Conservation (phyloP, 2,329 filamentous ascomycete genomes). For the Chrysosporium queenslandicum region DNA sequence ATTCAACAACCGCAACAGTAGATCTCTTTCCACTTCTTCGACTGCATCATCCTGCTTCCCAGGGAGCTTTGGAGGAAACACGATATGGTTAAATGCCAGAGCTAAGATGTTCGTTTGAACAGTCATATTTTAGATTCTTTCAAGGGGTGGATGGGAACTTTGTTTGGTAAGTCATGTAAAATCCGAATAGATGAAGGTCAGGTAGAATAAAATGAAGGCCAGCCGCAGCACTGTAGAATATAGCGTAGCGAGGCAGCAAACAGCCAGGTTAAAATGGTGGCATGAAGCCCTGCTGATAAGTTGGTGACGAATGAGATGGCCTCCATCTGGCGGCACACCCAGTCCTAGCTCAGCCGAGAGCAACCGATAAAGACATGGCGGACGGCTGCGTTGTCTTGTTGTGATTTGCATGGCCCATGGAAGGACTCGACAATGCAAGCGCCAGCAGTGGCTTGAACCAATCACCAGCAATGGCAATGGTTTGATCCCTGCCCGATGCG, state of each 20-base stretch:
- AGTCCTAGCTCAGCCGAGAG: no score
- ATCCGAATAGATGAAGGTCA: no score
- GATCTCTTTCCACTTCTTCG: background rate
- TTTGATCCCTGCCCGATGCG: background rate
- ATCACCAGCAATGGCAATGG: background rate
- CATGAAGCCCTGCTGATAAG: no score
- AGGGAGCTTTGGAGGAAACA: constrained; percentile 3
- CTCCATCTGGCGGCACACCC: no score
- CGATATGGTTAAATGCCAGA: constrained; percentile 3
- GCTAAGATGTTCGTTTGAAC: background rate
- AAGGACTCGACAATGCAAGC: background rate
- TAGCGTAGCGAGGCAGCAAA: no score
- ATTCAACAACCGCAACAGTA: background rate
- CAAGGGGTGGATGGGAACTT: no score
- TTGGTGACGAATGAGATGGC: no score
- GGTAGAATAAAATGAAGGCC: no score
- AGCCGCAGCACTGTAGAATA: no score
- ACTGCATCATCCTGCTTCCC: background rate
- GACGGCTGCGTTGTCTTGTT: background rate
- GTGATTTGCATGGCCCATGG: background rate
- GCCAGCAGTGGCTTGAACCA: background rate
- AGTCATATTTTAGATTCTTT: background rate
- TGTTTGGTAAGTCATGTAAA: no score
- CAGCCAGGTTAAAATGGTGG: no score
- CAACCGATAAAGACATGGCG: no score